These are phyloP conservation scores for Colletotrichum cordylinicola DNA, from an alignment of 2,329 filamentous ascomycete genomes.

Conservation along the genomic window DNA sequence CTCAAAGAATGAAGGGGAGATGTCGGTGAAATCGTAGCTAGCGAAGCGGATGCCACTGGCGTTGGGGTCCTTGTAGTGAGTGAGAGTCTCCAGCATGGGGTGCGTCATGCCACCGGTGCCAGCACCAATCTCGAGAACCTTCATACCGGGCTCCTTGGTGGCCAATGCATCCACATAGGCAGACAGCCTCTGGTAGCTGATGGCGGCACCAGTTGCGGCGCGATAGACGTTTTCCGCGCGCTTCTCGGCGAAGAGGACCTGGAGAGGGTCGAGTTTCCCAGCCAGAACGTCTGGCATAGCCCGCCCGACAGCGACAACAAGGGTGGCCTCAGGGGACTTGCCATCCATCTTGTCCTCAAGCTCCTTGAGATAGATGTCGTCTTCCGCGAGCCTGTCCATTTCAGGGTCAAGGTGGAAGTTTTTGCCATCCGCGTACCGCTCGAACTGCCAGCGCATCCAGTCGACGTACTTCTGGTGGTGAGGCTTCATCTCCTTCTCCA, in stretches of 20 bases:
- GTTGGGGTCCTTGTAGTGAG: background rate
- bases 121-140: background rate
- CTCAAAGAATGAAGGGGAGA: background rate
- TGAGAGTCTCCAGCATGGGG: background rate
- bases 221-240: background rate
- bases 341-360: background rate
- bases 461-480: background rate
- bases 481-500: background rate
- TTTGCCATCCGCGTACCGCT: background rate
- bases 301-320: background rate
- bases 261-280: background rate
- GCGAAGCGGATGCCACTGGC: background rate
- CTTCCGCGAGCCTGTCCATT: background rate
- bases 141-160: background rate
- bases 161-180: background rate
- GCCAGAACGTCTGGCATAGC: background rate
- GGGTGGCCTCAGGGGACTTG: background rate
- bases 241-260: background rate
- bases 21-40: background rate
- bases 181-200: background rate
- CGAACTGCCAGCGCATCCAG: background rate
- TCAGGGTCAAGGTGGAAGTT: background rate
- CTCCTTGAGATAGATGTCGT: background rate
- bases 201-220: background rate
- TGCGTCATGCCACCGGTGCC: background rate